These are phyloP conservation scores for Elongisporangium anandrum DNA, from an alignment of 352 stramenopile genomes.

Conservation along the genomic window DNA sequence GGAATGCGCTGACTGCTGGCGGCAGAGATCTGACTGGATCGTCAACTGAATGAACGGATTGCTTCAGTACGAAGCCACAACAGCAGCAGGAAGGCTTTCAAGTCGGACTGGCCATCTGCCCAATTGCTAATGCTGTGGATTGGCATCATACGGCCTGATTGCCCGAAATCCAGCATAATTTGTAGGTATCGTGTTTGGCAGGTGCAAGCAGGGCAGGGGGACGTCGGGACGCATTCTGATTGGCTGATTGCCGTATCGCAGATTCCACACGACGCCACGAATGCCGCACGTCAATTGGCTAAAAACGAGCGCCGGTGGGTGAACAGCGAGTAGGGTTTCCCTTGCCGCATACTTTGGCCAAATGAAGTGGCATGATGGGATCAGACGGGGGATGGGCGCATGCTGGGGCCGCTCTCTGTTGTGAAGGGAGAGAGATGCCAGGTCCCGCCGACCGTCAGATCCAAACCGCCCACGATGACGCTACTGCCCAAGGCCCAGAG, in stretches of 20 bases:
- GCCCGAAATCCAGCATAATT: neutral
- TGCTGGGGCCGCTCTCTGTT: neutral
- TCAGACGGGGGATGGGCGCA: neutral
- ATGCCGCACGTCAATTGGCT: neutral
- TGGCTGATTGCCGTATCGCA: neutral
- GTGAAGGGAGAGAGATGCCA: neutral
- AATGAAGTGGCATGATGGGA: neutral
- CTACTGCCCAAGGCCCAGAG: neutral
- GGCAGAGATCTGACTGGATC: neutral
- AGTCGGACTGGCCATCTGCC: no score
- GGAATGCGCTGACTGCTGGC: neutral
- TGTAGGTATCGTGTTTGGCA: neutral
- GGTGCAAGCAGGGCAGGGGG: neutral
- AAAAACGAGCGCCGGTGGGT: neutral
- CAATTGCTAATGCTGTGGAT: no score
- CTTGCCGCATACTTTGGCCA: neutral
- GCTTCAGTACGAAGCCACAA: neutral
- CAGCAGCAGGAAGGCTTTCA: neutral
- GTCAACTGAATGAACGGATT: neutral
- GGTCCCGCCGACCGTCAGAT: neutral
- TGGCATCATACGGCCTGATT: neutral
- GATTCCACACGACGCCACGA: neutral
- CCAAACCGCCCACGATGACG: neutral
- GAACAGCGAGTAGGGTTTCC: neutral
- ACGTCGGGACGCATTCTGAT: neutral